Base-by-base conservation (phyloP, 2,329 filamentous ascomycete genomes). In the Cladosporium oxysporum region DNA sequence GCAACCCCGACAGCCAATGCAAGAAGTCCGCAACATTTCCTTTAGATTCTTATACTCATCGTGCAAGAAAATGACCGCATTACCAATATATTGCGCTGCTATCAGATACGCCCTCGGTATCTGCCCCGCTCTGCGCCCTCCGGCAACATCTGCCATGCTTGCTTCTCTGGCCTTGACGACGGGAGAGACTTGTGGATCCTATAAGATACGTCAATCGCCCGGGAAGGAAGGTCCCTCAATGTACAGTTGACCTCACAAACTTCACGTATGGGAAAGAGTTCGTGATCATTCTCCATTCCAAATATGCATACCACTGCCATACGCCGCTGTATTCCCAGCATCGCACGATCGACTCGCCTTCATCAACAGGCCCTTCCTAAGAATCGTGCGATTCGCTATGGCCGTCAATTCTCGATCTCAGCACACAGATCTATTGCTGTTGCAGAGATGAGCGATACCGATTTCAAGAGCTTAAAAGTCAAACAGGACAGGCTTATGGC, bases 401-500 rank as follows among this genome's bases (percentile, higher is more conserved):
- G 14, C 26, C 57, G 57, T 11, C 37, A 44, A n/a, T 63, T 63
- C 26, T 57, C 61, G 3, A 47, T n/a, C 50, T 57, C 61, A 52
- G n/a, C 50, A 44, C 21, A 23, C n/a, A 55, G 50, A 28, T 47
- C 33, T 2, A 63, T 63, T 37, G 77, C 78, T 14, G 79, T 80
- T 5, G 76, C 77, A 31, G 81, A 83, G 62, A 81, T 88, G 75
- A 81, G 81, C 23, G 82, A 85, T 57, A 75, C 81, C 21, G 78
- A 85, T 44, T 76, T 88, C 41, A 78, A 77, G 47, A 81, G 79
- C 31, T 74, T 90, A 62, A 85, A 83, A 66, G 84, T 89, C 47
- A 83, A 89, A 69, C 81, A 85, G 70, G 79, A 81, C 16, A 82
- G 89, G 68, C 74, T 91, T 69, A 88, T 89, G 80, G 80, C 83